Evolutionary conservation across 1,284 basidiomycete species (phyloP).

Genomic region (Heterobasidion occidentale): DNA sequence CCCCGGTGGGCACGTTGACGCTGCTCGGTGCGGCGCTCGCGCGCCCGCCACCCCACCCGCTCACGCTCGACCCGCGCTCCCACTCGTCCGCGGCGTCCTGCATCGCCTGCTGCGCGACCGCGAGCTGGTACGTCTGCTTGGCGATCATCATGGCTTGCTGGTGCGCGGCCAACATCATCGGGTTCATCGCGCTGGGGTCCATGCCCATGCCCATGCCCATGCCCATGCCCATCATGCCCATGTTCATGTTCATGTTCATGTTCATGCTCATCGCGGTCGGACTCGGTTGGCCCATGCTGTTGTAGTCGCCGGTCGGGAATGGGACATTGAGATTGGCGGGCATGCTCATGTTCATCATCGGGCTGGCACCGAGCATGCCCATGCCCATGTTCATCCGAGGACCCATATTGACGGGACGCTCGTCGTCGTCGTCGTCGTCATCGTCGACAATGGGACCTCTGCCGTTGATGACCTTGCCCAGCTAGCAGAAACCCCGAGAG

Average conservation of each 20-base stretch:
- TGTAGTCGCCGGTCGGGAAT: not conserved
- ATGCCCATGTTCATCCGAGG: conserved; percentile 11
- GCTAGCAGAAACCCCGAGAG: conserved; percentile 28
- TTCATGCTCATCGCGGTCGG: not conserved
- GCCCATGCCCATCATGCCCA: not conserved
- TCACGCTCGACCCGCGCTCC: conserved; percentile 62
- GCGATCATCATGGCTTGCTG: conserved; percentile 76
- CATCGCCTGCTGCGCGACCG: conserved; percentile 81
- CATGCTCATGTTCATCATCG: conserved; percentile 1
- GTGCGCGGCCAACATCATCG: conserved; percentile 58
- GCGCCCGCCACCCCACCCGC: conserved; percentile 28
- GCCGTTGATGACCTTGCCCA: conserved; percentile 76
- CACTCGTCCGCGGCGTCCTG: conserved; percentile 76
- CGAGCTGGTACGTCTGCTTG: conserved; percentile 80
- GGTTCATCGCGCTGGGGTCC: conserved; percentile 22
- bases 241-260: conserved; percentile 4
- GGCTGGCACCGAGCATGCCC: conserved; percentile 15
- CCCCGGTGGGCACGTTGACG: conserved; percentile 20
- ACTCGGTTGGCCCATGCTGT: not conserved
- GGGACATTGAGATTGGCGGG: not conserved
- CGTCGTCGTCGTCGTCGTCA: conserved; percentile 46
- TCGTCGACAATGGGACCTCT: conserved; percentile 52
- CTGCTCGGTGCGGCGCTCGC: conserved; percentile 18
- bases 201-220: not conserved
- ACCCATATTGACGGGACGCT: conserved; percentile 28